phyloP scores from a whole-genome alignment of 2,329 filamentous ascomycete genomes.

The Hypoxylon sp. region DNA sequence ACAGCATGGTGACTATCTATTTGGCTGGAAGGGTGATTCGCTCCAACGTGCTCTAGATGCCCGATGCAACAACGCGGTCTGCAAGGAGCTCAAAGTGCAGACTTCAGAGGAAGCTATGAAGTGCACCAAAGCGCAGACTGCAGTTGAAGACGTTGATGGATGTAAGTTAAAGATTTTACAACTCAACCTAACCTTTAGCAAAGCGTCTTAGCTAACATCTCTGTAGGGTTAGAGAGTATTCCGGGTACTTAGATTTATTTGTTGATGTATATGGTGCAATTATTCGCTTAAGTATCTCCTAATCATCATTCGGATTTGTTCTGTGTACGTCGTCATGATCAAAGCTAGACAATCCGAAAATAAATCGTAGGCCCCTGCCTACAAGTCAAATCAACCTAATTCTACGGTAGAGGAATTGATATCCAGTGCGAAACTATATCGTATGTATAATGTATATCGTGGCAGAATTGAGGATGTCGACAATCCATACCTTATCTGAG shows the following conservation, averaged over 20 bases:
- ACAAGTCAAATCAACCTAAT: no score
- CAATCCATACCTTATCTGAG: not conserved
- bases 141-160: conserved; percentile 50
- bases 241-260: conserved; percentile 28
- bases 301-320: not conserved
- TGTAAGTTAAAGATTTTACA: conserved; percentile 43
- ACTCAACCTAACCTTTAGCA: not conserved
- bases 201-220: conserved; percentile 12
- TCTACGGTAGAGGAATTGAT: no score
- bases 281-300: conserved; percentile 6
- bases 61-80: conserved; percentile 55
- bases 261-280: not conserved
- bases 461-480: not conserved
- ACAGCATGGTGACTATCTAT: conserved; percentile 59
- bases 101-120: conserved; percentile 50
- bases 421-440: not conserved
- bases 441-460: not conserved
- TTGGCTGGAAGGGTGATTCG: conserved; percentile 60
- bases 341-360: no score
- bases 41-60: conserved; percentile 60
- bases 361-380: no score
- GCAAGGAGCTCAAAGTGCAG: conserved; percentile 50
- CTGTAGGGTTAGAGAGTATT: conserved; percentile 39
- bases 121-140: conserved; percentile 48
- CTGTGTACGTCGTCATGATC: not conserved